A percentile compares a stretch with the other conserved stretches of the same genome.
Conservation (phyloP, 495 filamentous ascomycete genomes). For the Penicillium salamii region DNA sequence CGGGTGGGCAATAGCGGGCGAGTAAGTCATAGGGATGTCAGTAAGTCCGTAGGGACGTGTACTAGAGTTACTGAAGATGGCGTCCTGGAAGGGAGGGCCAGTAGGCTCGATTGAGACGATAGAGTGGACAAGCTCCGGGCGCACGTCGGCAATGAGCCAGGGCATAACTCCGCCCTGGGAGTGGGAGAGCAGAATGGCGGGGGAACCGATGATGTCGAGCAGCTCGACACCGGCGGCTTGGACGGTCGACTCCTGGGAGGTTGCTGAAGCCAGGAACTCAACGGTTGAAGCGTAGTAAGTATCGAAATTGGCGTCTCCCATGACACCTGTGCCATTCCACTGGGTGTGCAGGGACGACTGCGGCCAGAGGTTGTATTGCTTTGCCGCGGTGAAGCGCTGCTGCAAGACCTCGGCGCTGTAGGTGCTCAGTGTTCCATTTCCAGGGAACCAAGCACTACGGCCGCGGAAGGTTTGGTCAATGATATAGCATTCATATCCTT, state of each 20-base stretch:
- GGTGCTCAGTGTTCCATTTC: constrained; percentile 23
- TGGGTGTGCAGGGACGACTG: constrained; percentile 47
- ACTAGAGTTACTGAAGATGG: constrained; percentile 23
- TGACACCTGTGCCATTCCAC: constrained; percentile 45
- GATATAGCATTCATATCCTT: constrained; percentile 46
- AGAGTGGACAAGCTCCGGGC: constrained; percentile 42
- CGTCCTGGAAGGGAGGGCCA: constrained; percentile 49
- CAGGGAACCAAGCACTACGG: constrained; percentile 36
- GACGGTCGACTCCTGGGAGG: constrained; percentile 38
- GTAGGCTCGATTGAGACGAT: constrained; percentile 54
- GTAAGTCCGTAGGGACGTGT: constrained; percentile 44
- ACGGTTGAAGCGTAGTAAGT: constrained; percentile 45
- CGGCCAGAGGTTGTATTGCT: constrained; percentile 38
- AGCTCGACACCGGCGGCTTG: constrained; percentile 44
- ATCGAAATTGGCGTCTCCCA: constrained; percentile 43
- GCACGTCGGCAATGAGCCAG: constrained; percentile 48
- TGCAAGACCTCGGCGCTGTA: constrained; percentile 34
- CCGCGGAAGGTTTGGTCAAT: constrained; percentile 44
- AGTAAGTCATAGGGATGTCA: constrained; percentile 49
- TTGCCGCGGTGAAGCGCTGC: constrained; percentile 37
- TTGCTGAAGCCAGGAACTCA: constrained; percentile 34
- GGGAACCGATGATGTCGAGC: constrained; percentile 44
- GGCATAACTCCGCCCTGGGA: constrained; percentile 51
- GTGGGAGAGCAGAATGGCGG: constrained; percentile 48
- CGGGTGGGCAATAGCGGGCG: constrained; percentile 36